Evolutionary conservation across 495 filamentous ascomycete species (phyloP).

Genomic region (Lophiotrema nucula): DNA sequence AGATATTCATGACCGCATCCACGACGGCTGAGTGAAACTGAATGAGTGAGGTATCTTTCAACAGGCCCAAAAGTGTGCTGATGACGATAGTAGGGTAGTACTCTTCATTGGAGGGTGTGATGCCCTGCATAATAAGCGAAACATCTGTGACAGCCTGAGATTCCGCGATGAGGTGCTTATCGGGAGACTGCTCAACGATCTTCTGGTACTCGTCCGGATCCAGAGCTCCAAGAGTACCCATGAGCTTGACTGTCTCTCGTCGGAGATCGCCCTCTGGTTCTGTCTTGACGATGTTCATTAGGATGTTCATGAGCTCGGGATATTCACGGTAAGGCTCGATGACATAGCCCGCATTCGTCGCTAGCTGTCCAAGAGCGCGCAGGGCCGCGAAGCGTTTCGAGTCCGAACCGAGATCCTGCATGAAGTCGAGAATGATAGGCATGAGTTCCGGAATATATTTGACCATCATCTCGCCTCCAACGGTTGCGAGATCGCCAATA

Average conservation of each 20-base stretch:
- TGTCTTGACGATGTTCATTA: slow-evolving; percentile 89
- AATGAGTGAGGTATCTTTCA: slow-evolving; percentile 82
- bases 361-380: slow-evolving; percentile 84
- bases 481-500: slow-evolving; percentile 86
- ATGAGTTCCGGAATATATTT: slow-evolving; percentile 84
- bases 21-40: slow-evolving; percentile 95
- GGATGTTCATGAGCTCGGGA: slow-evolving; percentile 83
- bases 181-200: slow-evolving; percentile 55
- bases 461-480: slow-evolving; percentile 88
- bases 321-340: slow-evolving; percentile 96
- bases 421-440: slow-evolving; percentile 86
- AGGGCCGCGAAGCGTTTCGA: slow-evolving; percentile 87
- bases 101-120: slow-evolving; percentile 96
- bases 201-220: slow-evolving; percentile 93
- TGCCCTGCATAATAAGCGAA: slow-evolving; percentile 91
- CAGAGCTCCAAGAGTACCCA: slow-evolving; percentile 93
- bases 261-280: slow-evolving; percentile 80
- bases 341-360: slow-evolving; percentile 94
- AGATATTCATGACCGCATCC: slow-evolving; percentile 97
- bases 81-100: slow-evolving; percentile 99
- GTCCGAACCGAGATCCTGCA: slow-evolving; percentile 88
- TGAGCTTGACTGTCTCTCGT: slow-evolving; percentile 91
- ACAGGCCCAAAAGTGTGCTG: slow-evolving; percentile 83
- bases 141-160: slow-evolving; percentile 81
- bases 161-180: slow-evolving; percentile 60